Evolutionary conservation across 805 yeast species (phyloP).

Genomic region (Zygosaccharomyces bailii): DNA sequence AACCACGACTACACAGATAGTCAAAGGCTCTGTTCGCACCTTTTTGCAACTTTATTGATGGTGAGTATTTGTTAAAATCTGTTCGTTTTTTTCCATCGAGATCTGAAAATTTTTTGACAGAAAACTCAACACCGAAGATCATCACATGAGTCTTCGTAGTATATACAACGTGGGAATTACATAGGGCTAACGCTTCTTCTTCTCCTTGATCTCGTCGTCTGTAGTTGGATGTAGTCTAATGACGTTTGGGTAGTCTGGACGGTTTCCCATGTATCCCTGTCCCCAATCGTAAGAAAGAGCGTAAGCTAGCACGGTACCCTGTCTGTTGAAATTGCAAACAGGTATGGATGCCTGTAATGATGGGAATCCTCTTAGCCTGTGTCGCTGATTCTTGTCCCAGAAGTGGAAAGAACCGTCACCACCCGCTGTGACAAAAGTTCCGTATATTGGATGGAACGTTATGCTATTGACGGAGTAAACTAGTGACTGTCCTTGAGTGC

Average conservation of each 20-base stretch:
- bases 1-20: neutral
- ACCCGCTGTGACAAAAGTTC: conserved; percentile 92
- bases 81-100: conserved; percentile 7
- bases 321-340: conserved; percentile 74
- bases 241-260: conserved; percentile 67
- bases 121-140: neutral
- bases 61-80: conserved; percentile 5
- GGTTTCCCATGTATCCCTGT: conserved; percentile 77
- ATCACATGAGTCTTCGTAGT: neutral
- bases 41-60: neutral
- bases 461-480: conserved; percentile 80
- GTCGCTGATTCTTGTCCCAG: conserved; percentile 94
- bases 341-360: conserved; percentile 64
- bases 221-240: conserved; percentile 80
- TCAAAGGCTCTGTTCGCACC: neutral
- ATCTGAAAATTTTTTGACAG: conserved; percentile 17
- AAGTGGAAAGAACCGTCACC: conserved; percentile 89
- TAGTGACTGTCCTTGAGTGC: conserved; percentile 52
- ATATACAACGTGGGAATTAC: conserved; percentile 2
- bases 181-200: conserved; percentile 33
- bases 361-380: conserved; percentile 79
- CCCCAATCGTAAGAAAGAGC: conserved; percentile 95
- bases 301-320: conserved; percentile 83
- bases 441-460: conserved; percentile 81
- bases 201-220: conserved; percentile 77